Conservation (phyloP, 2,329 filamentous ascomycete genomes). For the Penicillium italicum region DNA sequence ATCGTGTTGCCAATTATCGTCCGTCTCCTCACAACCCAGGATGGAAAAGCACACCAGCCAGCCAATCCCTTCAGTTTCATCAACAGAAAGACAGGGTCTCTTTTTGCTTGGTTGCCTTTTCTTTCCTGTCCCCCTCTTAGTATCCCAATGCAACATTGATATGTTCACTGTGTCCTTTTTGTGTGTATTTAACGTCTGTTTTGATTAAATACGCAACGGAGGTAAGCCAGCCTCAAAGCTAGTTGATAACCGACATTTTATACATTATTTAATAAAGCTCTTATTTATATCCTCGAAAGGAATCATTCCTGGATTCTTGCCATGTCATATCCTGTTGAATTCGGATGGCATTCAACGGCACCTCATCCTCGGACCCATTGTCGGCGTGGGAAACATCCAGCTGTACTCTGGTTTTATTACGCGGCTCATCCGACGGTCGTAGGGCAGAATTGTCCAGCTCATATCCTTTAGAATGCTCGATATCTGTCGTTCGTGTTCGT, state of each 20-base stretch:
- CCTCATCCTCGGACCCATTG: slow-evolving; percentile 10
- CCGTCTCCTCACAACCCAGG: background rate
- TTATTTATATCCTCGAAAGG: background rate
- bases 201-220: background rate
- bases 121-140: background rate
- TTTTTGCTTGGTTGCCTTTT: no score
- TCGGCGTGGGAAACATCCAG: slow-evolving; percentile 1
- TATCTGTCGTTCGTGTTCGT: background rate
- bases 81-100: no score
- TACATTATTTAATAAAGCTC: background rate
- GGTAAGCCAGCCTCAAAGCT: background rate
- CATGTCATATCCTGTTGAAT: slow-evolving; percentile 14
- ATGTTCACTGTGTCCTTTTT: background rate
- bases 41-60: background rate
- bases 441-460: background rate
- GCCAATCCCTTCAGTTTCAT: background rate
- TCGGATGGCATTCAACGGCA: slow-evolving; percentile 14
- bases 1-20: background rate
- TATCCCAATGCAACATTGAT: background rate
- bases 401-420: slow-evolving; percentile 2
- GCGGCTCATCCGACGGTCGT: slow-evolving; percentile 2
- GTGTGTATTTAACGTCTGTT: background rate
- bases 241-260: background rate
- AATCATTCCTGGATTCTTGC: slow-evolving; percentile 5
- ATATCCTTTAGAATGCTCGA: background rate